phyloP scores from a whole-genome alignment of 2,329 filamentous ascomycete genomes.

The Colletotrichum abscissum region DNA sequence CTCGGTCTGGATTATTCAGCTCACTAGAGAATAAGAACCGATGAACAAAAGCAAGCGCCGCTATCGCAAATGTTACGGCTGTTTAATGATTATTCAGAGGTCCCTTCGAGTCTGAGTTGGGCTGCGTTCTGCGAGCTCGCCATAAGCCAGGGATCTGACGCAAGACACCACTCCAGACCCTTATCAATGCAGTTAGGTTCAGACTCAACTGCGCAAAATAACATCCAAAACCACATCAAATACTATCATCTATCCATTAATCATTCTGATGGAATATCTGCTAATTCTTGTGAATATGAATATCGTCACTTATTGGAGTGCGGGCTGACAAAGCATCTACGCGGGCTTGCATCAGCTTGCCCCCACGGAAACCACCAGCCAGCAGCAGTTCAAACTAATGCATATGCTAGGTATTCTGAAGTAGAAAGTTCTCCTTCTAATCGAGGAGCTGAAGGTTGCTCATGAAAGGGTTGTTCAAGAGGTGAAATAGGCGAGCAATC shows the following conservation, averaged over 20 bases:
- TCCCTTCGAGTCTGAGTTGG: neutral
- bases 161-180: neutral
- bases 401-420: no score
- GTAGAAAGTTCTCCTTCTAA: neutral
- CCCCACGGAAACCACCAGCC: neutral
- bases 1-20: neutral
- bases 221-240: no score
- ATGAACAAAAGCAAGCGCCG: neutral
- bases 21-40: neutral
- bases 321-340: neutral
- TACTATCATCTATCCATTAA: neutral
- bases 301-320: neutral
- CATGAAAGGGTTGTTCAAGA: neutral
- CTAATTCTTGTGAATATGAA: neutral
- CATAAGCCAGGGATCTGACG: conserved; percentile 19
- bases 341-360: neutral
- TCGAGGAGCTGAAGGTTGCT: neutral
- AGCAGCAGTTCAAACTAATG: no score
- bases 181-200: neutral
- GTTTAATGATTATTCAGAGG: neutral
- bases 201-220: neutral
- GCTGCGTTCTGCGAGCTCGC: neutral
- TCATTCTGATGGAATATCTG: neutral
- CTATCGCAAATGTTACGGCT: neutral
- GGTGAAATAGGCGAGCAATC: neutral